phyloP scores from a whole-genome alignment of 2,329 filamentous ascomycete species.

The Aspergillus pseudotamarii region DNA sequence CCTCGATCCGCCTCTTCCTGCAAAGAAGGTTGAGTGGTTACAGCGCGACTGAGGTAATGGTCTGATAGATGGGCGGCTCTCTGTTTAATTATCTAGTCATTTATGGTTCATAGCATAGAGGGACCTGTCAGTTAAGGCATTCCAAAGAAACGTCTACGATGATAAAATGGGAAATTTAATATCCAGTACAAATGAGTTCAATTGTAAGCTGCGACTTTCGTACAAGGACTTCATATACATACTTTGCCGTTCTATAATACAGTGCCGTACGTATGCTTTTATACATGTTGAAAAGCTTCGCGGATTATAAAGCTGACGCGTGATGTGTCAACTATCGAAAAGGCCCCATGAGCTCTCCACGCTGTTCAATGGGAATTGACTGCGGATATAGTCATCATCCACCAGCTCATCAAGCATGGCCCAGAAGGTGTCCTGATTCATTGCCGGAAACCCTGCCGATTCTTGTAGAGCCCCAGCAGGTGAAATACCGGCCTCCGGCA shows the following conservation, averaged over 20 bases:
- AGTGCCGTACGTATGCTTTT: not conserved
- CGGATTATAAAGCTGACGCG: not conserved
- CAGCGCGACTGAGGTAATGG: not conserved
- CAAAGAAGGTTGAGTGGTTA: not conserved
- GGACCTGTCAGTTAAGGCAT: not conserved
- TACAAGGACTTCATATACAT: not conserved
- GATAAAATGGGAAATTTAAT: not conserved
- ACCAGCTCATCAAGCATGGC: not conserved
- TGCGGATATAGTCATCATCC: not conserved
- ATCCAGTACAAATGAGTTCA: not conserved
- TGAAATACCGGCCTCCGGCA: not conserved
- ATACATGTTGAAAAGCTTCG: not conserved
- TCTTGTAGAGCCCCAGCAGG: not conserved
- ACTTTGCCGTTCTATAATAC: not conserved
- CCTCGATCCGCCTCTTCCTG: not conserved
- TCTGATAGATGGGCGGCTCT: not conserved
- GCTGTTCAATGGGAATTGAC: not conserved
- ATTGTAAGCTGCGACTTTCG: not conserved
- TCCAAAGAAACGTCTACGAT: not conserved
- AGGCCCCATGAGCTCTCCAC: not conserved
- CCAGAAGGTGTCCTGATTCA: not conserved
- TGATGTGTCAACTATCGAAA: not conserved
- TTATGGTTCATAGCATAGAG: not conserved
- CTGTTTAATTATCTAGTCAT: not conserved
- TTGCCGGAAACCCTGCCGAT: not conserved